Conservation (phyloP, 306 rosid genomes). For the Malus domestica region ASM211411v1 NC_041791.1:627001-627500, state of each 20-base stretch:
- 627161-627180: not conserved
- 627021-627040: conserved; percentile 1
- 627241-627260: too few relatives aligned
- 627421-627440: too few relatives aligned
- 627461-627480: too few relatives aligned
- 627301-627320: too few relatives aligned
- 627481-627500: too few relatives aligned
- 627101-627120: not conserved
- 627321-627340: fast-evolving
- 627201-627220: not conserved
- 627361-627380: fast-evolving
- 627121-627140: not conserved
- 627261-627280: fast-evolving
- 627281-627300: fast-evolving
- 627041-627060: not conserved
- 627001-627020: conserved; percentile 15
- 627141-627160: not conserved
- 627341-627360: too few relatives aligned
- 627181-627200: not conserved
- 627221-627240: too few relatives aligned
- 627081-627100: not conserved
- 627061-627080: too few relatives aligned
- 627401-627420: too few relatives aligned
- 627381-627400: fast-evolving
- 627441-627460: not conserved